Conservation (phyloP, 1,284 basidiomycete species). For the Waitea zeae region DNA sequence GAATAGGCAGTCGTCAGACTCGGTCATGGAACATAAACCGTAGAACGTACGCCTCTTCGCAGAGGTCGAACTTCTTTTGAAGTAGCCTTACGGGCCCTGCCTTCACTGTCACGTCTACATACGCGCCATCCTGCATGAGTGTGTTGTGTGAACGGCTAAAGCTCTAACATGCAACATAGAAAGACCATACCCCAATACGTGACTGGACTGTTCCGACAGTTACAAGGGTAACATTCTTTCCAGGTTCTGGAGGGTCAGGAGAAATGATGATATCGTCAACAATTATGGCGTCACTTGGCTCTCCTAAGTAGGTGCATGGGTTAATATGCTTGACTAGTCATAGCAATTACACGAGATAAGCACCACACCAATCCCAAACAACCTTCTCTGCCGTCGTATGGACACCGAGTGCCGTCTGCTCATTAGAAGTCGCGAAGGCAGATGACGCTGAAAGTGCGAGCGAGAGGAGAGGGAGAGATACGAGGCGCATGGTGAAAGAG, state of each 20-base stretch:
- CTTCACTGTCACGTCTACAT: constrained; percentile 77
- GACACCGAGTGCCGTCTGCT: too few relatives aligned
- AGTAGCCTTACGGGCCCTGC: constrained; percentile 78
- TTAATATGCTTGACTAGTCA: too few relatives aligned
- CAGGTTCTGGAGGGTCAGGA: constrained; percentile 76
- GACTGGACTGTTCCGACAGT: constrained; percentile 44
- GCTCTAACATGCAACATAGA: not conserved
- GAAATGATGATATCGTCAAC: constrained; percentile 50
- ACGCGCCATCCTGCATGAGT: constrained; percentile 67
- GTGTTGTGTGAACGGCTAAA: not conserved
- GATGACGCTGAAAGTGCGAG: too few relatives aligned
- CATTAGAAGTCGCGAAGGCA: too few relatives aligned
- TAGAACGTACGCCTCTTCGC: constrained; percentile 75
- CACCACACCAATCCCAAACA: too few relatives aligned
- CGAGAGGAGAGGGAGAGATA: too few relatives aligned
- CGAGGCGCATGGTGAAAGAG: too few relatives aligned
- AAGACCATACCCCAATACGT: constrained; percentile 49
- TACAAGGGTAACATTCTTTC: constrained; percentile 66
- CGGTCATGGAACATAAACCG: too few relatives aligned
- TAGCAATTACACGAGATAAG: too few relatives aligned
- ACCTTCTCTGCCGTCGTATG: too few relatives aligned
- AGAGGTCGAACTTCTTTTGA: constrained; percentile 70
- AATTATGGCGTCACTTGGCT: constrained; percentile 28
- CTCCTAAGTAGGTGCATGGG: too few relatives aligned
- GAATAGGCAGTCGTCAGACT: too few relatives aligned